These are phyloP conservation scores for Phialophora verrucosa DNA, from an alignment of 2,329 filamentous ascomycete species.

Conservation along the genomic window DNA sequence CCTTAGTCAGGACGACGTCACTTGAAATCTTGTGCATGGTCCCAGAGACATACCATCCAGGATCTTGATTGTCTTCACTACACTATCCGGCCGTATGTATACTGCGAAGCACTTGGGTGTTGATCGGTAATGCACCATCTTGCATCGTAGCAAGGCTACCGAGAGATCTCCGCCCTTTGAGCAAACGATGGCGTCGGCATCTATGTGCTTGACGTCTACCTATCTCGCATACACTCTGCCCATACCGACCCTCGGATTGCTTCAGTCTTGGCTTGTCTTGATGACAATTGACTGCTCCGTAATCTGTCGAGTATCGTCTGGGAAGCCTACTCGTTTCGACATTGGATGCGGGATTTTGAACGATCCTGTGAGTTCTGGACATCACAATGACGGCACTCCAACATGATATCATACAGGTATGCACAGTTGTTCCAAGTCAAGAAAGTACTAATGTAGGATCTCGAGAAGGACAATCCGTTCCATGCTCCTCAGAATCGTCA, in stretches of 20 bases:
- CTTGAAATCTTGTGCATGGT: background rate
- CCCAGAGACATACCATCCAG: background rate
- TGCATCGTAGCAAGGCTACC: background rate
- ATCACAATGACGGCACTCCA: background rate
- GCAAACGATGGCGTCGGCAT: no score
- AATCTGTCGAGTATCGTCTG: background rate
- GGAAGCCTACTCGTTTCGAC: background rate
- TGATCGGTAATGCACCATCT: background rate
- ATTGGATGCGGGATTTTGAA: background rate
- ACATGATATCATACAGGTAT: background rate
- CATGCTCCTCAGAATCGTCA: constrained; percentile 1
- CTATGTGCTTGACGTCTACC: background rate
- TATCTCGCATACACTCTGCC: background rate
- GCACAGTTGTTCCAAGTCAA: background rate
- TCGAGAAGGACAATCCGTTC: background rate
- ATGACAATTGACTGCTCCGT: background rate
- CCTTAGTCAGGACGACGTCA: constrained; percentile 2
- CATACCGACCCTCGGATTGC: background rate
- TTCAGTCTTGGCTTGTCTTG: constrained; percentile 1
- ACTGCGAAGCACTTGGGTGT: background rate
- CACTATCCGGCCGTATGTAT: background rate
- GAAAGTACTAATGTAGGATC: background rate
- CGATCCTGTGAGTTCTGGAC: background rate
- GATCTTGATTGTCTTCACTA: background rate
- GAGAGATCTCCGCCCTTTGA: background rate